phyloP scores from a whole-genome alignment of 2,329 filamentous ascomycete genomes.

The Macrophomina pseudophaseolina region DNA sequence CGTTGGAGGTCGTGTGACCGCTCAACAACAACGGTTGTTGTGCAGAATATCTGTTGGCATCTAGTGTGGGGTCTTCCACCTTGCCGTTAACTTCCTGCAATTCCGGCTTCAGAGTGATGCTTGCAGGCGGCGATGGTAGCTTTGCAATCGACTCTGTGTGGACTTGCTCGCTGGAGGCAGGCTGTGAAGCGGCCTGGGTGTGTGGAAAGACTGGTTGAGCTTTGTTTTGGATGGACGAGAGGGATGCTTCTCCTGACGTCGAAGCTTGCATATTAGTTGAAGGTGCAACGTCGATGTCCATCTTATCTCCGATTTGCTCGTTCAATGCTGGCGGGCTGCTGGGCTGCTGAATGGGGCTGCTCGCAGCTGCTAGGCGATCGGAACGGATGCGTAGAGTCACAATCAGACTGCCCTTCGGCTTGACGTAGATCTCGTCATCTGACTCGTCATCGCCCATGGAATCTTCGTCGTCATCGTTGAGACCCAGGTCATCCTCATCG shows the following conservation, averaged over 20 bases:
- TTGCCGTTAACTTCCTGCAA: slow-evolving; percentile 9
- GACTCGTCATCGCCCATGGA: slow-evolving; percentile 48
- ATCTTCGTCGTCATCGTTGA: slow-evolving; percentile 63
- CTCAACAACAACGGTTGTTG: neutral
- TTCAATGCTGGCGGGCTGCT: slow-evolving; percentile 8
- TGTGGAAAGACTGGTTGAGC: neutral
- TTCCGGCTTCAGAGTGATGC: slow-evolving; percentile 14
- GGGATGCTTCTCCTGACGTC: neutral
- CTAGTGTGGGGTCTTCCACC: neutral
- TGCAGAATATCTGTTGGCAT: neutral
- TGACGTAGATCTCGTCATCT: slow-evolving; percentile 32
- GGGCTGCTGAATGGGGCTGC: slow-evolving; percentile 16
- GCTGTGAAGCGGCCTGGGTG: neutral
- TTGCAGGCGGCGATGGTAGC: slow-evolving; percentile 20
- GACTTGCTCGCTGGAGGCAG: neutral
- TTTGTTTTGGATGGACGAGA: neutral
- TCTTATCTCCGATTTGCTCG: neutral
- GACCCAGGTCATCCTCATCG: slow-evolving; percentile 67
- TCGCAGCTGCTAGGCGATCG: slow-evolving; percentile 19
- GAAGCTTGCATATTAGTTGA: neutral
- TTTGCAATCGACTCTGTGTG: neutral
- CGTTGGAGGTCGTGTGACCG: neutral
- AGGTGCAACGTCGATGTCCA: slow-evolving; percentile 1
- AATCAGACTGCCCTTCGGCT: slow-evolving; percentile 16
- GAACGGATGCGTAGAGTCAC: slow-evolving; percentile 13